Conservation (phyloP, 1,284 basidiomycete species). For the Coriolopsis trogii region DNA sequence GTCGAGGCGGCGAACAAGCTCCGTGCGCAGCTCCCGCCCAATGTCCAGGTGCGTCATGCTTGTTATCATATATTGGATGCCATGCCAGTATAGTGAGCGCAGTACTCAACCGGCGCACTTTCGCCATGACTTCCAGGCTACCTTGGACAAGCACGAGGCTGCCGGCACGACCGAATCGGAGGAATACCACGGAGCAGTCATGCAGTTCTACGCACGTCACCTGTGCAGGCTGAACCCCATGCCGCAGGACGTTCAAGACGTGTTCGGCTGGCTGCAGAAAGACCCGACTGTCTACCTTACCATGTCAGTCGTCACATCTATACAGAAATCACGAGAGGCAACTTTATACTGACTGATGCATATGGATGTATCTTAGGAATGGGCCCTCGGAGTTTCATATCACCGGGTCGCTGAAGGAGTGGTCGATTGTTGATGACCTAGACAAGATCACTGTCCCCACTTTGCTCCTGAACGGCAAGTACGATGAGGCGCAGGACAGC, state of each 20-base stretch:
- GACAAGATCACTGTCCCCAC: slow-evolving; percentile 26
- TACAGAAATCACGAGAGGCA: not conserved
- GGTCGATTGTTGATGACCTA: slow-evolving; percentile 23
- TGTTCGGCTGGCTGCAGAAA: slow-evolving; percentile 33
- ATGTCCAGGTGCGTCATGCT: slow-evolving; percentile 36
- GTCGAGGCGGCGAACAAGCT: slow-evolving; percentile 34
- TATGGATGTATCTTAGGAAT: slow-evolving; percentile 1
- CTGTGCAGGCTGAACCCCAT: slow-evolving; percentile 48
- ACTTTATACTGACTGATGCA: not conserved
- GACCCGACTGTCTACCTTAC: slow-evolving; percentile 53
- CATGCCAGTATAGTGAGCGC: too few relatives aligned
- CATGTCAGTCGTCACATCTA: slow-evolving; percentile 34
- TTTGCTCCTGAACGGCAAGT: slow-evolving; percentile 28
- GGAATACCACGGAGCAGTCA: slow-evolving; percentile 48
- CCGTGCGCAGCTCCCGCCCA: slow-evolving; percentile 39
- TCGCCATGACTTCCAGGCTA: slow-evolving; percentile 27
- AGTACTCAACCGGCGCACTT: not conserved
- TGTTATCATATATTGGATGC: too few relatives aligned
- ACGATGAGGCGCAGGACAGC: slow-evolving; percentile 26
- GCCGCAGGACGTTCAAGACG: slow-evolving; percentile 36
- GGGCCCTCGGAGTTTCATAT: slow-evolving; percentile 23
- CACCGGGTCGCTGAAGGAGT: slow-evolving; percentile 25
- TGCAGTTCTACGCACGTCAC: slow-evolving; percentile 44
- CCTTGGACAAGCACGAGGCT: slow-evolving; percentile 48
- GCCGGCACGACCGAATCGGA: slow-evolving; percentile 45